phyloP scores from a whole-genome alignment of 2,329 filamentous ascomycete genomes.

The Scorias spongiosa region DNA sequence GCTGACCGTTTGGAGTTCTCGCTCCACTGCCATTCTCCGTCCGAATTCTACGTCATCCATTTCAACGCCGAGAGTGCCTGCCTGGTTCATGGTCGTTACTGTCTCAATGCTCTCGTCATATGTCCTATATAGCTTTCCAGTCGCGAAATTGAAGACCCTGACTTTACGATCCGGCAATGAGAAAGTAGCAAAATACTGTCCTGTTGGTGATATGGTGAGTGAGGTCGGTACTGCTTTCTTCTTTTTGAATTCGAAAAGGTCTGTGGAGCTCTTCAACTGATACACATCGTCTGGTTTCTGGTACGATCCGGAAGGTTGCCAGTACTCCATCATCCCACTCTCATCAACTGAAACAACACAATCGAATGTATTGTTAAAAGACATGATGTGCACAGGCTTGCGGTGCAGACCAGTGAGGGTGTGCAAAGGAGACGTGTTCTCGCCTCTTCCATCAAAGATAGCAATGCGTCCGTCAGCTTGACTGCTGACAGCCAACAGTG shows the following conservation, averaged over 20 bases:
- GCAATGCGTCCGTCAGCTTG: constrained; percentile 56
- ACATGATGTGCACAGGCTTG: constrained; percentile 66
- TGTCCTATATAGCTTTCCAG: constrained; percentile 74
- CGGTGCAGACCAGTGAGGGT: constrained; percentile 68
- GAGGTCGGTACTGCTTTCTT: constrained; percentile 69
- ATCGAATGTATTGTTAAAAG: constrained; percentile 76
- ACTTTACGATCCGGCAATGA: constrained; percentile 91
- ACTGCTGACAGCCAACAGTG: constrained; percentile 70
- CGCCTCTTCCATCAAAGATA: constrained; percentile 81
- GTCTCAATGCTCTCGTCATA: constrained; percentile 91
- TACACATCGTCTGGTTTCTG: constrained; percentile 90
- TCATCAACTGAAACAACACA: constrained; percentile 85
- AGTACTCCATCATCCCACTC: constrained; percentile 92
- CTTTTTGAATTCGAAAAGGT: constrained; percentile 94
- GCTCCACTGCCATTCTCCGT: constrained; percentile 68
- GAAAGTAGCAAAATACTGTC: constrained; percentile 71
- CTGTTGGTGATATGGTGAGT: constrained; percentile 71
- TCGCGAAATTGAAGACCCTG: constrained; percentile 80
- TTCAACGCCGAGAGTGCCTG: constrained; percentile 58
- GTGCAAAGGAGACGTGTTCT: constrained; percentile 60
- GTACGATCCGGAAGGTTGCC: constrained; percentile 64
- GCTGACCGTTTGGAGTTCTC: constrained; percentile 60
- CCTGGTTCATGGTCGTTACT: constrained; percentile 87
- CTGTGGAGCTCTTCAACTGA: constrained; percentile 83
- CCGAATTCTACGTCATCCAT: constrained; percentile 88